These are phyloP conservation scores for Tolypocladium guangdongense DNA, from an alignment of 2,329 filamentous ascomycete genomes.

Conservation along the genomic window DNA sequence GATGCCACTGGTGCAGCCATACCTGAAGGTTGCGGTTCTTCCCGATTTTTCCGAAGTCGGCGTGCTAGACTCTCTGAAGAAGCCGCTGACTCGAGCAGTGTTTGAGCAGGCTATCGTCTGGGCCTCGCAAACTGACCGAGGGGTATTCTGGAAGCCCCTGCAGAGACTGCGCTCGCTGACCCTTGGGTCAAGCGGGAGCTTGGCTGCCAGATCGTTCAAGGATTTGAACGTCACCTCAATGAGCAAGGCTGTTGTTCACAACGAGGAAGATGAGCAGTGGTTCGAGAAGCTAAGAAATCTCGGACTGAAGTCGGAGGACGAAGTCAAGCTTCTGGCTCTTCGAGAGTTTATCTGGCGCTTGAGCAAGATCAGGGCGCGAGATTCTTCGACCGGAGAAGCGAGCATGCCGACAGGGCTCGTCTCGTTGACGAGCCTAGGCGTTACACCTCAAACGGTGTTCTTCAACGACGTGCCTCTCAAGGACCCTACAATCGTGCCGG, in stretches of 20 bases:
- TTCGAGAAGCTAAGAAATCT: conserved; percentile 73
- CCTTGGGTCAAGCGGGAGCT: conserved; percentile 48
- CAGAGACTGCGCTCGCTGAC: conserved; percentile 53
- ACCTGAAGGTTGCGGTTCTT: conserved; percentile 62
- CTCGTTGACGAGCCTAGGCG: conserved; percentile 60
- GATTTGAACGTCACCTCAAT: conserved; percentile 48
- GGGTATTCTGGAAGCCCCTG: conserved; percentile 77
- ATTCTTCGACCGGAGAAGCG: conserved; percentile 24
- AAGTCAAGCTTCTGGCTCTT: conserved; percentile 76
- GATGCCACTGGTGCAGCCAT: conserved; percentile 68
- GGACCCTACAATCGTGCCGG: conserved; percentile 20
- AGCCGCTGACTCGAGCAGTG: conserved; percentile 65
- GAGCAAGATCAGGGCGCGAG: conserved; percentile 57
- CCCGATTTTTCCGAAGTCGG: conserved; percentile 58
- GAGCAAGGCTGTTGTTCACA: conserved; percentile 54
- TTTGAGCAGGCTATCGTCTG: conserved; percentile 80
- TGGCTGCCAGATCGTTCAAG: conserved; percentile 43
- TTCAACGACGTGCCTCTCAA: conserved; percentile 67
- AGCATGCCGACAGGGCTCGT: conserved; percentile 39
- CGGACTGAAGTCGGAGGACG: conserved; percentile 72
- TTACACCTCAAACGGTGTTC: conserved; percentile 81
- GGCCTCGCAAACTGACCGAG: conserved; percentile 71
- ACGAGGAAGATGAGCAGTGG: conserved; percentile 93
- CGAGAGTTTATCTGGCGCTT: conserved; percentile 88
- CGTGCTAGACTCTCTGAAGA: conserved; percentile 73